phyloP scores from a whole-genome alignment of 768 basidiomycete genomes.

The Lactarius tabidus region DNA sequence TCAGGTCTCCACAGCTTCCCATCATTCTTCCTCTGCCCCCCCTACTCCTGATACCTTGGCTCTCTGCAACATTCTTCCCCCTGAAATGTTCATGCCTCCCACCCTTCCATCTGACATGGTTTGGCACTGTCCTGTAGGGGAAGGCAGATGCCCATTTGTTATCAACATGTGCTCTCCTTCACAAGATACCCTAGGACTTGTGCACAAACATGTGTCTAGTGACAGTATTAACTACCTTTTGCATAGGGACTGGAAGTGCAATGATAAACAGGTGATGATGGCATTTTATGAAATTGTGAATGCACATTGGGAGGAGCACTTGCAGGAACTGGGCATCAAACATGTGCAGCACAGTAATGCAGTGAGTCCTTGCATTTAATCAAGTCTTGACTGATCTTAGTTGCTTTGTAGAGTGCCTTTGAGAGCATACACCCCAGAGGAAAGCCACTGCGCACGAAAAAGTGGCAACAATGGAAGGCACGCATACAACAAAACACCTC shows the following conservation, averaged over 20 bases:
- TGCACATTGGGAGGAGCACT: conserved; percentile 27
- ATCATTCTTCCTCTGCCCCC: conserved; percentile 29
- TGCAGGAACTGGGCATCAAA: conserved; percentile 25
- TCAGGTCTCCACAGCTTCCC: conserved; percentile 41
- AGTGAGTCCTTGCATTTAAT: background rate
- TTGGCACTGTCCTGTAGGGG: conserved; percentile 49
- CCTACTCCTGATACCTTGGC: background rate
- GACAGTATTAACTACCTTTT: background rate
- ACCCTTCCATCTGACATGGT: conserved; percentile 40
- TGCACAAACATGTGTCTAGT: conserved; percentile 19
- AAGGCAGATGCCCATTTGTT: conserved; percentile 36
- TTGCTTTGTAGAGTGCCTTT: conserved; percentile 1
- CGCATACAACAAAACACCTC: background rate
- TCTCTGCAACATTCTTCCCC: conserved; percentile 34
- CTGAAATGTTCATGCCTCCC: conserved; percentile 37
- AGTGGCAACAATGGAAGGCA: conserved; percentile 2
- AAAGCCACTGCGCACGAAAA: background rate
- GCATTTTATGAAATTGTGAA: conserved; percentile 28
- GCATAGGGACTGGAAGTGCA: conserved; percentile 9
- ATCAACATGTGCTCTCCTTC: conserved; percentile 46
- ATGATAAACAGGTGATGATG: conserved; percentile 16
- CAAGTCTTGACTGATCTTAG: background rate
- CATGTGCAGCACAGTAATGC: background rate
- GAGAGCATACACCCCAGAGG: conserved; percentile 20
- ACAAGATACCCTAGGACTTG: conserved; percentile 31